Percentiles rank a stretch among this genome's conserved stretches.
These are phyloP conservation scores for Kluyveromyces aestuarii DNA, from an alignment of 805 yeast genomes.

Conservation along the genomic window DNA sequence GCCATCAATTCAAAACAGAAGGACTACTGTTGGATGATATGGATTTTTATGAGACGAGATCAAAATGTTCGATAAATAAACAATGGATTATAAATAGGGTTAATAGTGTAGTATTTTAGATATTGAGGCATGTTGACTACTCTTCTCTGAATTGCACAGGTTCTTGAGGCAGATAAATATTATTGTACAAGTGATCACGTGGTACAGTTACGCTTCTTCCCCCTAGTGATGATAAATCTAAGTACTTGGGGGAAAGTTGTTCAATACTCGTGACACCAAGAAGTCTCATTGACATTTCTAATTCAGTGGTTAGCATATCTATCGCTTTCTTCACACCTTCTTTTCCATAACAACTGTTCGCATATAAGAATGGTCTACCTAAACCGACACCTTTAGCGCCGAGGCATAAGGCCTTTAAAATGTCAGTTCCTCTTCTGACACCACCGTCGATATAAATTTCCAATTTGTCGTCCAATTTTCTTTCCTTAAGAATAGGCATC, in stretches of 20 bases:
- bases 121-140: not conserved
- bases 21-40: too few relatives aligned
- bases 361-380: conserved; percentile 59
- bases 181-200: conserved; percentile 43
- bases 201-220: conserved; percentile 38
- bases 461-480: conserved; percentile 39
- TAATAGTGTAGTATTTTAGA: too few relatives aligned
- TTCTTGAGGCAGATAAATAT: conserved; percentile 48
- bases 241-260: conserved; percentile 49
- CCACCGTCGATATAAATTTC: conserved; percentile 64
- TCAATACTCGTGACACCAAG: conserved; percentile 58
- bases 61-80: too few relatives aligned
- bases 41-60: too few relatives aligned
- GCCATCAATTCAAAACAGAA: too few relatives aligned
- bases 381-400: conserved; percentile 68
- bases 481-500: conserved; percentile 40
- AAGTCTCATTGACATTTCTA: conserved; percentile 70
- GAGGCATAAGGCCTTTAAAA: conserved; percentile 54
- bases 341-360: conserved; percentile 56
- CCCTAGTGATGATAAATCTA: conserved; percentile 46
- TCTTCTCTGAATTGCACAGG: conserved; percentile 39
- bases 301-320: conserved; percentile 57
- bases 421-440: conserved; percentile 58
- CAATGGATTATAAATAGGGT: too few relatives aligned
- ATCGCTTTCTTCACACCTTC: conserved; percentile 53